Conservation (phyloP, 2,329 filamentous ascomycete genomes). For the Coniella vitis region DNA sequence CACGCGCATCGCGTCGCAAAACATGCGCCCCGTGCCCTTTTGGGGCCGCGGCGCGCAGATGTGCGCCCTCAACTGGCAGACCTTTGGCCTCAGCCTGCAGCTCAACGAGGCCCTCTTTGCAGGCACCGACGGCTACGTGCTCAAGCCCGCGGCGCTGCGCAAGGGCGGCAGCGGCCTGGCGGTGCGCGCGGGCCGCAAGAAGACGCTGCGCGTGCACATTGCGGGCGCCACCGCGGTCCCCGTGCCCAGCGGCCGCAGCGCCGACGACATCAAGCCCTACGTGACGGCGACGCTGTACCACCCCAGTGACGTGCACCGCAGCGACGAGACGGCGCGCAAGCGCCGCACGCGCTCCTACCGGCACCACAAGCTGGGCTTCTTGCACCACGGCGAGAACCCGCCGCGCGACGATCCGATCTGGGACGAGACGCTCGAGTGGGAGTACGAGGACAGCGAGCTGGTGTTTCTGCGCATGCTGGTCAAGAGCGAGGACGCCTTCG, state of each 20-base stretch:
- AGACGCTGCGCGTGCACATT: conserved; percentile 49
- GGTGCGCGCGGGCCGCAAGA: conserved; percentile 20
- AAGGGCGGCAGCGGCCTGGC: conserved; percentile 43
- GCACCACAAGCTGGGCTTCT: conserved; percentile 44
- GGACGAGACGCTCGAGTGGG: conserved; percentile 61
- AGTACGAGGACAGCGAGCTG: conserved; percentile 60
- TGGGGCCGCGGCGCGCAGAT: conserved; percentile 64
- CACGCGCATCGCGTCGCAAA: conserved; percentile 59
- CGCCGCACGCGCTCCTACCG: conserved; percentile 56
- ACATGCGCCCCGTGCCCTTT: conserved; percentile 56
- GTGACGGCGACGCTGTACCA: conserved; percentile 59
- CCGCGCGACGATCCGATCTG: conserved; percentile 55
- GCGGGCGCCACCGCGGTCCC: conserved; percentile 58
- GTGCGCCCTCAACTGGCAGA: conserved; percentile 65
- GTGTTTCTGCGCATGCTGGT: conserved; percentile 58
- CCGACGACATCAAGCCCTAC: conserved; percentile 54
- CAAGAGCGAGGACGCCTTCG: conserved; percentile 60
- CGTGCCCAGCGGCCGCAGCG: conserved; percentile 41
- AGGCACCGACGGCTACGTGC: conserved; percentile 57
- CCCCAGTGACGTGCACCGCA: conserved; percentile 41
- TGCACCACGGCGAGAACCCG: conserved; percentile 53
- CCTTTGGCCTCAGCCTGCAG: conserved; percentile 58
- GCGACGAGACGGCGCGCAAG: conserved; percentile 39
- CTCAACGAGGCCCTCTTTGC: conserved; percentile 62
- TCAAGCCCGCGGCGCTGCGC: conserved; percentile 57